Evolutionary conservation across 331 rosid species (phyloP).

Genomic region (Dryas integrifolia): DNA sequence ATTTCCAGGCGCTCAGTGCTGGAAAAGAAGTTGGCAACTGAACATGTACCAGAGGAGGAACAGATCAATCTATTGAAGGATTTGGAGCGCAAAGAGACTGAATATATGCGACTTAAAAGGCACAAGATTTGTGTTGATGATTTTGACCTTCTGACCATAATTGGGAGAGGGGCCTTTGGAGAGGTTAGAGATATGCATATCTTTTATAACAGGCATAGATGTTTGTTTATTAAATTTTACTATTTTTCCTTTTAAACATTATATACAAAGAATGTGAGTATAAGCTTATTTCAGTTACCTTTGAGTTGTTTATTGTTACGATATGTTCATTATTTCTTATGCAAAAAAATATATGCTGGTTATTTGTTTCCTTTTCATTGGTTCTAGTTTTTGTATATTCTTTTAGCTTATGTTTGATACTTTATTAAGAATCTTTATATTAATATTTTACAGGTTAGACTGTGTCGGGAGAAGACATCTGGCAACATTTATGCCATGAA

Average conservation of each 20-base stretch:
- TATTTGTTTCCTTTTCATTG: conserved; percentile 11
- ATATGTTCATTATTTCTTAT: neutral
- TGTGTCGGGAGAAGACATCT: conserved; percentile 79
- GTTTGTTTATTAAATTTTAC: neutral
- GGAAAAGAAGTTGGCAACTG: conserved; percentile 65
- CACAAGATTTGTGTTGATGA: conserved; percentile 88
- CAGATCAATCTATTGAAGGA: conserved; percentile 70
- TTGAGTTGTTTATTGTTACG: neutral
- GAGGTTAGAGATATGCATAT: conserved; percentile 59
- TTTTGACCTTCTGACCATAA: conserved; percentile 79
- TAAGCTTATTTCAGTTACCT: conserved; percentile 10
- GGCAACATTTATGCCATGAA: conserved; percentile 93
- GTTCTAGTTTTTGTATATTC: conserved; percentile 7
- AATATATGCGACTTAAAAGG: conserved; percentile 76
- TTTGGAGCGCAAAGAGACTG: conserved; percentile 85
- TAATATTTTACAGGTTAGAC: conserved; percentile 61
- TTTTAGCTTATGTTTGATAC: conserved; percentile 6
- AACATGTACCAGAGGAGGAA: conserved; percentile 76
- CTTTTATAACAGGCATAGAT: neutral
- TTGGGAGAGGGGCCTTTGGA: conserved; percentile 97
- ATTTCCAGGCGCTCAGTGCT: conserved; percentile 71
- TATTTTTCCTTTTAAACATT: conserved; percentile 1
- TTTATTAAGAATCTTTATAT: conserved; percentile 21
- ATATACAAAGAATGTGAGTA: neutral
- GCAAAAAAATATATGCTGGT: neutral